A percentile compares a stretch with the other conserved stretches of the same genome.
phyloP scores from a whole-genome alignment of 2,329 filamentous ascomycete species.

The Blastomyces gilchristii region DNA sequence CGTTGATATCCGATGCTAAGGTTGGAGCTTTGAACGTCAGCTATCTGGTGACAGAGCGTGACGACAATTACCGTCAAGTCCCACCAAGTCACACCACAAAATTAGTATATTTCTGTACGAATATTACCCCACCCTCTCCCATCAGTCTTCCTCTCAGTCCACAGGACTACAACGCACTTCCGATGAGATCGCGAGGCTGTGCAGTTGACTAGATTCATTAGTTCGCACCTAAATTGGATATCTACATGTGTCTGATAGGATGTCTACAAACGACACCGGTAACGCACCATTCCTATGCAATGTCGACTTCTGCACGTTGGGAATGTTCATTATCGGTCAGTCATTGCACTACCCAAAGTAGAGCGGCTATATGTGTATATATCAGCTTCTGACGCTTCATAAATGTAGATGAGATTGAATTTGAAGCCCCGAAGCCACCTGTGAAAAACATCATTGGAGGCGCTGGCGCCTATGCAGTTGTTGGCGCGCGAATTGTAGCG shows the following conservation, averaged over 20 bases:
- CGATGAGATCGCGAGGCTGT: neutral
- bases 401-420: conserved; percentile 76
- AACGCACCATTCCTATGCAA: neutral
- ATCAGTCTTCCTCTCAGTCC: neutral
- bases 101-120: neutral
- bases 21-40: neutral
- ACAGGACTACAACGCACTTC: neutral
- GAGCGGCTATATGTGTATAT: neutral
- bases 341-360: conserved; percentile 5
- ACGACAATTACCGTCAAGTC: neutral
- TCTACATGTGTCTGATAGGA: neutral
- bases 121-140: neutral
- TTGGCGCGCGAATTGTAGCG: conserved; percentile 82
- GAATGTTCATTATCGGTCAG: conserved; percentile 55
- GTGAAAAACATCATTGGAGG: conserved; percentile 75
- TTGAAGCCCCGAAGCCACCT: conserved; percentile 56
- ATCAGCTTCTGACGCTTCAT: neutral
- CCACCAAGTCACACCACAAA: neutral
- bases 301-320: conserved; percentile 49
- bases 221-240: neutral
- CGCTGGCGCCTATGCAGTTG: conserved; percentile 72
- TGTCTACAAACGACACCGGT: neutral
- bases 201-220: neutral
- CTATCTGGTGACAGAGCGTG: neutral
- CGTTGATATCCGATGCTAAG: neutral